phyloP scores from a whole-genome alignment of 2,329 filamentous ascomycete species.

The Fusarium tricinctum region DNA sequence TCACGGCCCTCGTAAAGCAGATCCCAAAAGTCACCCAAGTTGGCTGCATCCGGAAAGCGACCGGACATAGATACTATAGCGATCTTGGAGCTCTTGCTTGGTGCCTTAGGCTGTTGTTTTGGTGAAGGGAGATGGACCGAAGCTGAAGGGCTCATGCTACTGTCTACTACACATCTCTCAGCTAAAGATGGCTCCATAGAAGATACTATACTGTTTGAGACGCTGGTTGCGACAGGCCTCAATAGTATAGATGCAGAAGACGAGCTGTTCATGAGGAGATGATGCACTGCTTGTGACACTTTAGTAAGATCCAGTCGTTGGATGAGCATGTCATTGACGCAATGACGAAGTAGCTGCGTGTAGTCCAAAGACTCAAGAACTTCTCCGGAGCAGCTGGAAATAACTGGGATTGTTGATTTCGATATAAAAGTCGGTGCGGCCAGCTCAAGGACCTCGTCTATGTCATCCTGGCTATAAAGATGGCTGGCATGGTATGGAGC shows the following conservation, averaged over 20 bases:
- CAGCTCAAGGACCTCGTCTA: not conserved
- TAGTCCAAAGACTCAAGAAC: not conserved
- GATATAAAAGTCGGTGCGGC: not conserved
- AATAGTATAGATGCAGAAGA: not conserved
- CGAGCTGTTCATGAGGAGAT: not conserved
- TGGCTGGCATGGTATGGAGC: constrained; percentile 48
- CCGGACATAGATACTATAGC: constrained; percentile 79
- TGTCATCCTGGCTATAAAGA: constrained; percentile 33
- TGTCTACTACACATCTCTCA: constrained; percentile 17
- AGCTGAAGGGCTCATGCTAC: not conserved
- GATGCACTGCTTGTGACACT: not conserved
- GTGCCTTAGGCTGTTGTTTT: not conserved
- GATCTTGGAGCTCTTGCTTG: constrained; percentile 66
- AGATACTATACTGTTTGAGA: constrained; percentile 6
- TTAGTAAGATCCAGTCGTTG: not conserved
- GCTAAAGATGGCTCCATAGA: constrained; percentile 3
- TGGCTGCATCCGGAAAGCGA: constrained; percentile 60
- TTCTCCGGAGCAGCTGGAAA: constrained; percentile 1
- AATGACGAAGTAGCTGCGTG: not conserved
- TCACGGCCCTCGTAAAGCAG: constrained; percentile 76
- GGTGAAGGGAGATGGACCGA: not conserved
- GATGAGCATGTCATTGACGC: constrained; percentile 7
- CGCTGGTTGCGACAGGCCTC: not conserved
- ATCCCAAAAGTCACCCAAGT: constrained; percentile 70
- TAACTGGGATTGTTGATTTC: not conserved